Conservation (phyloP, 2,329 filamentous ascomycete species). For the Botrytis medusae region DNA sequence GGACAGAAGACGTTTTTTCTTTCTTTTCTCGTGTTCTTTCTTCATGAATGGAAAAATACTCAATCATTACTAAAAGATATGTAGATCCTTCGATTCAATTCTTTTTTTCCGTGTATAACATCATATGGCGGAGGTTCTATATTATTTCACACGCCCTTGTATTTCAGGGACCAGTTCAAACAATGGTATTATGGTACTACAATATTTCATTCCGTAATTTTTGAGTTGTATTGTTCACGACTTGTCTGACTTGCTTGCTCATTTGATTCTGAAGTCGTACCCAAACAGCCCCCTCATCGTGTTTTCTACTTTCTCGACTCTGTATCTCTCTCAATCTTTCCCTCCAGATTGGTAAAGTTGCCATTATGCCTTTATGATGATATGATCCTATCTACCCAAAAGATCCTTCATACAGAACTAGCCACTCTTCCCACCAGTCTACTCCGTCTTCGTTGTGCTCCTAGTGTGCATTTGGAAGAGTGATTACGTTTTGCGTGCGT, state of each 20-base stretch:
- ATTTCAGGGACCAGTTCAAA: neutral
- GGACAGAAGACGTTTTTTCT: neutral
- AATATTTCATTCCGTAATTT: neutral
- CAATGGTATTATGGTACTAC: neutral
- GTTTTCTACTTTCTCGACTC: neutral
- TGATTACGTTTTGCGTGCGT: neutral
- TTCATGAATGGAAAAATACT: neutral
- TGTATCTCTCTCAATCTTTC: neutral
- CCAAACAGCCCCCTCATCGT: neutral
- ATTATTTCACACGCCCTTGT: neutral
- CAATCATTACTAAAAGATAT: neutral
- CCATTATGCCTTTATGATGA: neutral
- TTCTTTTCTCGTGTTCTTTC: neutral
- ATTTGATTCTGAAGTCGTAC: neutral
- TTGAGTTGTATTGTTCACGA: neutral
- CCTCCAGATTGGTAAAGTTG: neutral
- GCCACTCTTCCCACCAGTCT: neutral
- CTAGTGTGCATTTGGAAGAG: neutral
- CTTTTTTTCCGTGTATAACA: neutral
- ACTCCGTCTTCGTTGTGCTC: neutral
- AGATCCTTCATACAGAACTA: neutral
- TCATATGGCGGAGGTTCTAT: neutral
- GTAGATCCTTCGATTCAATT: neutral
- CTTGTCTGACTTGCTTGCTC: conserved; percentile 1
- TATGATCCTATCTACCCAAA: neutral